phyloP scores from a whole-genome alignment of 176 grass and related monocot genomes.

The Eleusine coracana region DNA sequence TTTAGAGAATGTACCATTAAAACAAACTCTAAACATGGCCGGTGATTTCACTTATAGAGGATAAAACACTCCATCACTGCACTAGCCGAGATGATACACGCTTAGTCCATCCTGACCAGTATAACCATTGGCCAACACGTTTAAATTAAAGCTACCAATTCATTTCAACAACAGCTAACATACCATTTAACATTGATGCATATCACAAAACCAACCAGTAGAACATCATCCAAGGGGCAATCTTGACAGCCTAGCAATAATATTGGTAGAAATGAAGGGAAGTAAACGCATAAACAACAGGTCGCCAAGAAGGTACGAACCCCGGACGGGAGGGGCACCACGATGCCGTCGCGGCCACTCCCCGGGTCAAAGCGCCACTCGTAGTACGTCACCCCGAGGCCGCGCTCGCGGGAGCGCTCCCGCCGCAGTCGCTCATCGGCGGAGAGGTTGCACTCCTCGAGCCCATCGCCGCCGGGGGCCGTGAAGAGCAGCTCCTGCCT shows the following conservation, averaged over 20 bases:
- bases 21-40: too few species aligned
- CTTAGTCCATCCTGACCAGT: not conserved
- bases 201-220: not conserved
- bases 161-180: not conserved
- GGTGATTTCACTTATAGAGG: too few species aligned
- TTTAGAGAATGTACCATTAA: too few species aligned
- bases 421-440: conserved; percentile 75
- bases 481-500: conserved; percentile 65
- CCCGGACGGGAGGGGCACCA: conserved; percentile 85
- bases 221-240: not conserved
- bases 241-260: not conserved
- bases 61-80: too few species aligned
- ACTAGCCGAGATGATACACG: too few species aligned
- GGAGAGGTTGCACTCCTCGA: conserved; percentile 74
- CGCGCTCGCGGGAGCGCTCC: conserved; percentile 72
- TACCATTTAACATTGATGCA: not conserved
- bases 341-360: conserved; percentile 48
- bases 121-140: not conserved
- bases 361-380: conserved; percentile 58
- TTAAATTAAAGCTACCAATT: not conserved
- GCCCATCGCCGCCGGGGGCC: conserved; percentile 66
- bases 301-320: conserved; percentile 43
- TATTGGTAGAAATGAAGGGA: not conserved
- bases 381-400: conserved; percentile 75
- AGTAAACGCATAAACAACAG: not conserved